A percentile compares a stretch with the other conserved stretches of the same genome.
These are phyloP conservation scores for Plasmodium fragile DNA, from an alignment of 169 alveolate species.

Conservation along the genomic window DNA sequence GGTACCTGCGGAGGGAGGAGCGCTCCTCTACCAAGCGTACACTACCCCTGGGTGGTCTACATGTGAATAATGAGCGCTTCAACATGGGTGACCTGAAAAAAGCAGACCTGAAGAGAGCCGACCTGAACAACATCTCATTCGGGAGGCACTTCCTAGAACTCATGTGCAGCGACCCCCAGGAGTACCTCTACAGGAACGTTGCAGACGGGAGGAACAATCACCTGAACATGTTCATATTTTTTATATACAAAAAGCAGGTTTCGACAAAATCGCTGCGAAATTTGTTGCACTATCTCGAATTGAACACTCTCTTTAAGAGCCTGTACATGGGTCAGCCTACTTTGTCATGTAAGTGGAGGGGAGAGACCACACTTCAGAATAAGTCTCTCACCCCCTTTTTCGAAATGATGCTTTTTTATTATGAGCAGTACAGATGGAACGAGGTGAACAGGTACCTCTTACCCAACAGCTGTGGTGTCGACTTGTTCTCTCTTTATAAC, in stretches of 20 bases:
- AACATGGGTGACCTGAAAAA: background rate
- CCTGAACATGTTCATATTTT: conserved; percentile 19
- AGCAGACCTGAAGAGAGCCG: background rate
- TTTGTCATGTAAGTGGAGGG: background rate
- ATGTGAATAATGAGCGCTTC: background rate
- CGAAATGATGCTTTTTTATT: conserved; percentile 2
- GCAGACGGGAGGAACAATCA: background rate
- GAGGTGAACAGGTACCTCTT: conserved; percentile 38
- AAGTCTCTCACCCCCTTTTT: conserved; percentile 11
- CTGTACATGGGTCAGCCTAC: background rate
- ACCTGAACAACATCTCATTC: background rate
- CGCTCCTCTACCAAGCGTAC: background rate
- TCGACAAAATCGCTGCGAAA: conserved; percentile 14
- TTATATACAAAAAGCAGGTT: conserved; percentile 38
- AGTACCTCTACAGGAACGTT: conserved; percentile 46
- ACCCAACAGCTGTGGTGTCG: background rate
- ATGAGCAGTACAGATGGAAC: conserved; percentile 20
- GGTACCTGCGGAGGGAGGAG: background rate
- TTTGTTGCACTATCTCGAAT: conserved; percentile 16
- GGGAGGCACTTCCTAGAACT: conserved; percentile 21
- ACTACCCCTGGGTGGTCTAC: background rate
- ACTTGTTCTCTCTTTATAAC: conserved; percentile 21
- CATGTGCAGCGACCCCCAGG: conserved; percentile 38
- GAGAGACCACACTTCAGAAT: background rate
- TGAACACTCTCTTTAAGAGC: conserved; percentile 13